Conservation (phyloP, 2,329 filamentous ascomycete genomes). For the Calonectria fujianensis region DNA sequence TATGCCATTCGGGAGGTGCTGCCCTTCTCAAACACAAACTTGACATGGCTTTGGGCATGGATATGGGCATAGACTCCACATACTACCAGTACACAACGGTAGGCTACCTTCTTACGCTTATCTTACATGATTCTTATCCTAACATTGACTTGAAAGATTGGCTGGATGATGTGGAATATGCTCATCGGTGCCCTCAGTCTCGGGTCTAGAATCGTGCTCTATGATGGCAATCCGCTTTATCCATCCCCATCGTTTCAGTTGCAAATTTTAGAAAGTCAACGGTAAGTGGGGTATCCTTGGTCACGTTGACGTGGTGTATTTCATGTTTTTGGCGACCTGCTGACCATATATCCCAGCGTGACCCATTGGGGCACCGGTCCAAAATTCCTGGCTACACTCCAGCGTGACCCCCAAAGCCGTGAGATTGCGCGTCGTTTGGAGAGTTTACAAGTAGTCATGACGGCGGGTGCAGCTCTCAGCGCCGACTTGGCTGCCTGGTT, state of each 20-base stretch:
- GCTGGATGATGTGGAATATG: slow-evolving; percentile 12
- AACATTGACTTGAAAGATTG: not conserved
- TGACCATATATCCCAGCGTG: not conserved
- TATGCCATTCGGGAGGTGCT: slow-evolving; percentile 2
- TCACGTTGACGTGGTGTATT: not conserved
- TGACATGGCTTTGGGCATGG: not conserved
- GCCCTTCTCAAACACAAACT: not conserved
- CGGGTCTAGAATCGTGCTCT: not conserved
- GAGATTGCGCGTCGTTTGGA: not conserved
- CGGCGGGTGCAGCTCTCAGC: not conserved
- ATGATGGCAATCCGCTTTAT: not conserved
- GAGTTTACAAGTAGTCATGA: not conserved
- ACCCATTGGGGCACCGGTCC: slow-evolving; percentile 7
- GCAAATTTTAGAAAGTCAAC: not conserved
- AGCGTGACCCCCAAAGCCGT: not conserved
- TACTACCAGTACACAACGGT: slow-evolving; percentile 18
- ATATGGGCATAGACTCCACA: not conserved
- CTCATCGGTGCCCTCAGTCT: not conserved
- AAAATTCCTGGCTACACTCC: not conserved
- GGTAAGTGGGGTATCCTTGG: not conserved
- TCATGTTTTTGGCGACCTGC: no score
- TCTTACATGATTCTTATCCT: not conserved
- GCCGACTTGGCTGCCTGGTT: slow-evolving; percentile 2
- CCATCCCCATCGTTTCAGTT: not conserved
- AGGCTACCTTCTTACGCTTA: not conserved